phyloP scores from a whole-genome alignment of 257 asterid genomes.

The Solanum tarapatanum region DNA sequence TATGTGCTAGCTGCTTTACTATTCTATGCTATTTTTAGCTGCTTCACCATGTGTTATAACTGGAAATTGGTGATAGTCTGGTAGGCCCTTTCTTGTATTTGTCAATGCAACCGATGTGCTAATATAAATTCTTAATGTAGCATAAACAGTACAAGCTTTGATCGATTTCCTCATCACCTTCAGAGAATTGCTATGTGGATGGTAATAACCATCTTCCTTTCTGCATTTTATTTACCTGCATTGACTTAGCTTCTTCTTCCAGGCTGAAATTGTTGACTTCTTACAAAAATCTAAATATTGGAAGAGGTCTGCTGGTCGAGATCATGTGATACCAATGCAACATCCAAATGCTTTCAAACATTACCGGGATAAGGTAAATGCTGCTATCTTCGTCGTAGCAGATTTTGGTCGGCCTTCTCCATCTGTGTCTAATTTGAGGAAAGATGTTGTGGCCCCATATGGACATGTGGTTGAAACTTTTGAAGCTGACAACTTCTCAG shows the following conservation, averaged over 20 bases:
- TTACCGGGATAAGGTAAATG: conserved; percentile 48
- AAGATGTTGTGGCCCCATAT: conserved; percentile 92
- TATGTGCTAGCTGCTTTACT: not conserved
- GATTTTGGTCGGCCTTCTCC: conserved; percentile 76
- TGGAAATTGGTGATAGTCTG: not conserved
- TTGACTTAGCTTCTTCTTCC: conserved; percentile 8
- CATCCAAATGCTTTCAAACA: conserved; percentile 95
- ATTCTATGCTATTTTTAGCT: not conserved
- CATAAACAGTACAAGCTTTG: not conserved
- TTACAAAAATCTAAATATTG: conserved; percentile 54
- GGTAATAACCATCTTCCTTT: not conserved
- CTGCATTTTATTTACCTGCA: not conserved
- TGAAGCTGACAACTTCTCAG: conserved; percentile 27
- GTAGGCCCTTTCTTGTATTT: not conserved
- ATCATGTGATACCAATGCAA: conserved; percentile 83
- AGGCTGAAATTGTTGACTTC: conserved; percentile 62
- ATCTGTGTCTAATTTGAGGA: conserved; percentile 47
- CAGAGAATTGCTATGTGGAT: not conserved
- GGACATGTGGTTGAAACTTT: conserved; percentile 70
- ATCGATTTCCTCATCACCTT: not conserved
- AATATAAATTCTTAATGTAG: not conserved
- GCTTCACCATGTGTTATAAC: not conserved
- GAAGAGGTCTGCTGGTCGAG: conserved; percentile 70
- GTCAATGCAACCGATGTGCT: not conserved
- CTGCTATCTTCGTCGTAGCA: conserved; percentile 73